phyloP scores from a whole-genome alignment of 1,284 basidiomycete species.

The Irpex sp. region DNA sequence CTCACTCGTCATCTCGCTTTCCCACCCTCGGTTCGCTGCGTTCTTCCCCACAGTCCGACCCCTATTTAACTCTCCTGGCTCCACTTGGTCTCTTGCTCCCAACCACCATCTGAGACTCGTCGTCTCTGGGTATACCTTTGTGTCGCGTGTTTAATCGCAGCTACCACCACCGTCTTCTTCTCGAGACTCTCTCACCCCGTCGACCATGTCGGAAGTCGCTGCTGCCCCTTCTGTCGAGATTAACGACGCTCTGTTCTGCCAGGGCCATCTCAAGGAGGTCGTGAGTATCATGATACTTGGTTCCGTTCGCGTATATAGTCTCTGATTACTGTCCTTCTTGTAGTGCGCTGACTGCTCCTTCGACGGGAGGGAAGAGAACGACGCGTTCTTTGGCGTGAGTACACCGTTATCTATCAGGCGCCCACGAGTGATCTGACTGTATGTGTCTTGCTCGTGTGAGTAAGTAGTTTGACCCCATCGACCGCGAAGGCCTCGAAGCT shows the following conservation, averaged over 20 bases:
- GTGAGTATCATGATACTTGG: conserved; percentile 35
- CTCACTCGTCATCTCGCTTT: not conserved
- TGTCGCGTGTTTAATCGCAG: not conserved
- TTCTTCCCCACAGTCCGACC: conserved; percentile 2
- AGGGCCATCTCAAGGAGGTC: conserved; percentile 60
- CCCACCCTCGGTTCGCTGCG: conserved; percentile 1
- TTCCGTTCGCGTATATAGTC: not conserved
- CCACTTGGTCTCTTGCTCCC: not conserved
- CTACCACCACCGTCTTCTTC: not conserved
- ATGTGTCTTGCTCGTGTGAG: conserved; percentile 27
- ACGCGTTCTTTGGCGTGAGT: conserved; percentile 62
- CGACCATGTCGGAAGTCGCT: conserved; percentile 25
- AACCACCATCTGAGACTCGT: conserved; percentile 9
- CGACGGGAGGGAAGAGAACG: conserved; percentile 68
- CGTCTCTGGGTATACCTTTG: not conserved
- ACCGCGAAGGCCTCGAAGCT: conserved; percentile 55
- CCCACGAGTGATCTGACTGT: not conserved
- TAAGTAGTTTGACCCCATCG: conserved; percentile 51
- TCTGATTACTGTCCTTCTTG: not conserved
- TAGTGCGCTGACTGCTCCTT: conserved; percentile 56
- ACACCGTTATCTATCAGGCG: not conserved
- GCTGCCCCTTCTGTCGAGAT: conserved; percentile 49
- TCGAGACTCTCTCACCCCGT: conserved; percentile 9
- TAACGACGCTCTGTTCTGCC: conserved; percentile 66
- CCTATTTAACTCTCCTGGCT: not conserved